Conservation (phyloP, 257 asterid species). For the Cinchona pubescens region DNA sequence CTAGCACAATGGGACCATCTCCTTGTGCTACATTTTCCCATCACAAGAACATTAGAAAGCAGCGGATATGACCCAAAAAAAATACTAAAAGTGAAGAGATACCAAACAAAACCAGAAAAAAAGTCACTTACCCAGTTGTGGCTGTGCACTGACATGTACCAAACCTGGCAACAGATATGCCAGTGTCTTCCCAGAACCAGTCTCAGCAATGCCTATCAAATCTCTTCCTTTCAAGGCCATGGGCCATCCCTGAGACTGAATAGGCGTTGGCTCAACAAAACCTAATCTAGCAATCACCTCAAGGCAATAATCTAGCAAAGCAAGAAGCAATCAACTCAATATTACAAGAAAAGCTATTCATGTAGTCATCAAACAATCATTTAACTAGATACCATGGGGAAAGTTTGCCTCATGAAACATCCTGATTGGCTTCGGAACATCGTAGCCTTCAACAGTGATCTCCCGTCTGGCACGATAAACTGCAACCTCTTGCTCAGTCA, state of each 20-base stretch:
- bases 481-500: slow-evolving; percentile 67
- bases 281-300: slow-evolving; percentile 76
- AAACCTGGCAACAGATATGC: slow-evolving; percentile 84
- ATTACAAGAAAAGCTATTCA: not conserved
- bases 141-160: slow-evolving; percentile 87
- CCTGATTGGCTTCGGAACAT: slow-evolving; percentile 78
- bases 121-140: slow-evolving; percentile 60
- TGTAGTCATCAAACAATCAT: not conserved
- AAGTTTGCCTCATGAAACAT: slow-evolving; percentile 76
- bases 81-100: not conserved
- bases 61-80: not conserved
- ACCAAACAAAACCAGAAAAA: not conserved
- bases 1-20: slow-evolving; percentile 82
- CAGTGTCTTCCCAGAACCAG: too few relatives aligned
- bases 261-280: slow-evolving; percentile 83
- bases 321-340: slow-evolving; percentile 25
- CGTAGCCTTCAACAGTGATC: slow-evolving; percentile 73
- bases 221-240: slow-evolving; percentile 95
- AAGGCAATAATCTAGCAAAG: slow-evolving; percentile 63
- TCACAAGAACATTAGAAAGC: not conserved
- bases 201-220: slow-evolving; percentile 83
- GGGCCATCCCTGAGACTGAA: slow-evolving; percentile 96
- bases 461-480: slow-evolving; percentile 69
- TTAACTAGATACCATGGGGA: slow-evolving; percentile 58
- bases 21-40: slow-evolving; percentile 53